These are phyloP conservation scores for Phanerochaete carnosa DNA, from an alignment of 768 basidiomycete genomes.

Conservation along the genomic window DNA sequence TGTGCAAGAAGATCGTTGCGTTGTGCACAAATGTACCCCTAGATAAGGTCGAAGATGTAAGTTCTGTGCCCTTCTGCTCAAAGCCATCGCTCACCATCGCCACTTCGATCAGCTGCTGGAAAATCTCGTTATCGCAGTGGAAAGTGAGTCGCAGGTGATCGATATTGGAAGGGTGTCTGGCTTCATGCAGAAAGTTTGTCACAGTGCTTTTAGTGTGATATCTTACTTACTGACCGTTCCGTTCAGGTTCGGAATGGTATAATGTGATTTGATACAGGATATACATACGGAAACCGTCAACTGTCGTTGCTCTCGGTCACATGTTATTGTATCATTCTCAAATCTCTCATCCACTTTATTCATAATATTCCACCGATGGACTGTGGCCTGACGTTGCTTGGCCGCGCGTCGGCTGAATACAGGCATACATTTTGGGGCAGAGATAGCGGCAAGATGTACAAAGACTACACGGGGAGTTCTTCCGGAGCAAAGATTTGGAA, in stretches of 20 bases:
- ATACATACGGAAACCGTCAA: not conserved
- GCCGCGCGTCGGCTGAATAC: not conserved
- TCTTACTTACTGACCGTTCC: not conserved
- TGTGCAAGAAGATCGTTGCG: slow-evolving; percentile 89
- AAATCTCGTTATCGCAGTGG: slow-evolving; percentile 79
- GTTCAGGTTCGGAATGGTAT: slow-evolving; percentile 4
- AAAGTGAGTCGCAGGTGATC: slow-evolving; percentile 79
- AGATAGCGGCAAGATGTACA: not conserved
- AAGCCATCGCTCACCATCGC: not conserved
- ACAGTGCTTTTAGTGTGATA: not conserved
- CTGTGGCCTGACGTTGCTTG: not conserved
- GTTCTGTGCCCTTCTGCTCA: slow-evolving; percentile 25
- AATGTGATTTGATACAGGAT: not conserved
- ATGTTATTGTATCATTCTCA: not conserved
- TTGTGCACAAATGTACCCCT: slow-evolving; percentile 83
- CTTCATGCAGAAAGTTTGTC: slow-evolving; percentile 81
- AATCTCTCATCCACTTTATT: not conserved
- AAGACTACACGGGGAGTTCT: slow-evolving; percentile 36
- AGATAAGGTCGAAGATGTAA: slow-evolving; percentile 87
- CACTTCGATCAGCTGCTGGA: slow-evolving; percentile 63
- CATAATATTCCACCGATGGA: not conserved
- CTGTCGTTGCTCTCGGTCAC: not conserved
- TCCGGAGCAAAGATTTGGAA: slow-evolving; percentile 92
- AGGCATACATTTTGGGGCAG: slow-evolving; percentile 6
- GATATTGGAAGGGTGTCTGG: slow-evolving; percentile 85